Evolutionary conservation across 2,329 filamentous ascomycete genomes (phyloP), one percentile per base, ranked within the genome.

Genomic region (Aspergillus caelatus): DNA sequence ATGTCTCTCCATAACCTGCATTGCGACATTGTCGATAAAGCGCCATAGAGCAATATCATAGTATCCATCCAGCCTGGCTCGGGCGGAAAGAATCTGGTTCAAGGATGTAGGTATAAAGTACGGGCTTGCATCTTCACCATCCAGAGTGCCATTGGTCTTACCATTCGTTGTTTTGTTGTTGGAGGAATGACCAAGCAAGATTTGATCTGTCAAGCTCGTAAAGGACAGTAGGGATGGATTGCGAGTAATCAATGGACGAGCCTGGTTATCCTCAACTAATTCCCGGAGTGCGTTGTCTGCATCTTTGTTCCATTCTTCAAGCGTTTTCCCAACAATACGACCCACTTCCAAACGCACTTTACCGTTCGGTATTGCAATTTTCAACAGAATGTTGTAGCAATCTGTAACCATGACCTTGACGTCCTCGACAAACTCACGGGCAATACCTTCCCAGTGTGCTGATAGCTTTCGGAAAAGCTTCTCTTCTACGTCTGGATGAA

Each of bases 11-110:
- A 63, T 34, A 14, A 63, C 61, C 21, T 67, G 65, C 56, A 66
- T 66, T 2, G 64, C 63, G 19, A 67, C 65, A 39, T 67, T 67
- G 26, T 67, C 65, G 2, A 67, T 50, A 28, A 67, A 67, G 34
- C 65, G 56, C 19, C 32, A 26, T 5, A 64, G n/a, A 0, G 65
- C 65, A 43, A 67, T 66, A 0, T 21, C 7, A 26, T 67, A 66
- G 28, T 67, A 67, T 21, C 58, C 12, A 8, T 66, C 57, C 14
- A 50, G 26, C 19, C 46, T 50, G 9, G 46, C 46, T 5, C 46
- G 46, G 23, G 26, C 46, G 16, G 26, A 50, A 10, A 50, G 46
- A 4, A 50, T 28, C 26, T 50, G 46, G 46, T 28, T 50, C 23
- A 50, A 19, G 8, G 26, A 30, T 3, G 46, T 50, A 8, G 46